A percentile compares a stretch with the other conserved stretches of the same genome.
phyloP scores from a whole-genome alignment of 2,329 filamentous ascomycete species.

The Hypoxylon sp. region DNA sequence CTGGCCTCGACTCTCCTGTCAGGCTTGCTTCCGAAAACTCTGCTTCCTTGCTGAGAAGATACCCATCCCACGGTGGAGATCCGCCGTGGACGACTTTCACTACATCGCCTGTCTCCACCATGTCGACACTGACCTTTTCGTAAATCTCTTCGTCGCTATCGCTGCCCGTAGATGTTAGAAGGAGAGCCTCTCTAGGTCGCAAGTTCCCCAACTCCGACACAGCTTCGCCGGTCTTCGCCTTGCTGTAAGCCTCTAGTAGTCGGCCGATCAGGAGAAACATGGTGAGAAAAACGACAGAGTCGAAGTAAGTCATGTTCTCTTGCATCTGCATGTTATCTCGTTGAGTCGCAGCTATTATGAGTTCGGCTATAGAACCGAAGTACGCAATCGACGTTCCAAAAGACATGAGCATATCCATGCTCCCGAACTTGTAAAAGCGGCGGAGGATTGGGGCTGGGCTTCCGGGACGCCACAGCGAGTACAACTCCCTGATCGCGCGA shows the following conservation, averaged over 20 bases:
- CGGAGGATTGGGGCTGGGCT: conserved; percentile 16
- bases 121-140: conserved; percentile 16
- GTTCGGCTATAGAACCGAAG: conserved; percentile 12
- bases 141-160: conserved; percentile 4
- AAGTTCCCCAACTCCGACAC: conserved; percentile 20
- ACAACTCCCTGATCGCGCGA: conserved; percentile 6
- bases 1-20: conserved; percentile 12
- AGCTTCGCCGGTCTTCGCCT: conserved; percentile 23
- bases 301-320: conserved; percentile 23
- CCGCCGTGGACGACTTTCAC: conserved; percentile 19
- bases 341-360: conserved; percentile 11
- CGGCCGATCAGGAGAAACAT: conserved; percentile 24
- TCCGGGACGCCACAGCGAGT: conserved; percentile 17
- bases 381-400: conserved; percentile 19
- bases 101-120: conserved; percentile 16
- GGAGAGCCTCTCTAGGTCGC: conserved; percentile 18
- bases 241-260: conserved; percentile 21
- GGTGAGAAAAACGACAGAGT: conserved; percentile 25
- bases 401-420: conserved; percentile 22
- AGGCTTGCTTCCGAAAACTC: conserved; percentile 19
- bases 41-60: conserved; percentile 17
- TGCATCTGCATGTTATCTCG: conserved; percentile 8
- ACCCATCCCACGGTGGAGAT: conserved; percentile 21
- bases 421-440: conserved; percentile 20
- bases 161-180: conserved; percentile 1